Percentiles rank a stretch among this genome's conserved stretches.
phyloP scores from a whole-genome alignment of 1,284 basidiomycete species.

The Polyporus tsugae region DNA sequence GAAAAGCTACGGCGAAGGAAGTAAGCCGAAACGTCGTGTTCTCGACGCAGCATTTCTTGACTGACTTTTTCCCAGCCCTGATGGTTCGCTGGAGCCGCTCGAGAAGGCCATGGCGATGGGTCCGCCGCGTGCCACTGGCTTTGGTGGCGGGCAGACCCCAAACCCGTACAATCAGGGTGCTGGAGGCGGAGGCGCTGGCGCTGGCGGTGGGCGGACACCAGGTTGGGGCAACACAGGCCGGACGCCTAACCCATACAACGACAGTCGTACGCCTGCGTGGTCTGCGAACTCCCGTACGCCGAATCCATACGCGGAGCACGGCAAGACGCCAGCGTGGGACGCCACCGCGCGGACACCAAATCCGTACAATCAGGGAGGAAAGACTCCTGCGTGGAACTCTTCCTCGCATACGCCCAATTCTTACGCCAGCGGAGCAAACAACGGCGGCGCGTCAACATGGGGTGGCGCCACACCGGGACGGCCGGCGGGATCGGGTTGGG shows the following conservation, averaged over 20 bases:
- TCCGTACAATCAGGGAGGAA: slow-evolving; percentile 58
- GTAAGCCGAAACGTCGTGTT: slow-evolving; percentile 55
- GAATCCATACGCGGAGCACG: slow-evolving; percentile 70
- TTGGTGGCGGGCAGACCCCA: slow-evolving; percentile 41
- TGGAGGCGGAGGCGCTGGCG: slow-evolving; percentile 28
- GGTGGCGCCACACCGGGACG: slow-evolving; percentile 45
- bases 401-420: slow-evolving; percentile 76
- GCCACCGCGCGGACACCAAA: slow-evolving; percentile 66
- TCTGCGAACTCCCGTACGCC: slow-evolving; percentile 68
- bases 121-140: slow-evolving; percentile 39
- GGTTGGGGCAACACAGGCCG: slow-evolving; percentile 49
- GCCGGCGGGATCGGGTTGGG: slow-evolving; percentile 26
- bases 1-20: slow-evolving; percentile 80
- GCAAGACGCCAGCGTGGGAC: slow-evolving; percentile 72
- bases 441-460: slow-evolving; percentile 39
- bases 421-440: slow-evolving; percentile 49
- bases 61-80: slow-evolving; percentile 49
- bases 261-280: slow-evolving; percentile 69
- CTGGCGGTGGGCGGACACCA: slow-evolving; percentile 43
- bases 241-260: slow-evolving; percentile 77
- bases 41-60: background rate
- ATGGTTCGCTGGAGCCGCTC: slow-evolving; percentile 62
- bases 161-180: slow-evolving; percentile 45
- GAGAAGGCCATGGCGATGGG: slow-evolving; percentile 44
- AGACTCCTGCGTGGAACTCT: slow-evolving; percentile 68